Evolutionary conservation across 148 eudicot genomes (phyloP).

Genomic region (Rhododendron griersonianum): DNA sequence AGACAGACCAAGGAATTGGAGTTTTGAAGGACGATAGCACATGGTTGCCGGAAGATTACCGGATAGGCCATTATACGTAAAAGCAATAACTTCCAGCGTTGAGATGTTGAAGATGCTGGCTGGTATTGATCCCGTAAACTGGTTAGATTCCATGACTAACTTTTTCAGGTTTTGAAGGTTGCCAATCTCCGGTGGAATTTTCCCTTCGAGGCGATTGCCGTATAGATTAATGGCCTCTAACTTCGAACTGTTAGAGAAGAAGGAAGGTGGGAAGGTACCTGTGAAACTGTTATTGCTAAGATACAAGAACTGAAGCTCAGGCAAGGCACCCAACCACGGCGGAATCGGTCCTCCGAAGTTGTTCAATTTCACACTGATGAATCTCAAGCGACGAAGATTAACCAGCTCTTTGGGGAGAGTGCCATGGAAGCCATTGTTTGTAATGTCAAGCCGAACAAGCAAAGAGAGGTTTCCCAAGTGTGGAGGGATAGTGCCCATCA

Average conservation of each 20-base stretch:
- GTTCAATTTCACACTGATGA: neutral
- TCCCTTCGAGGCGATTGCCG: neutral
- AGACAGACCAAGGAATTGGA: neutral
- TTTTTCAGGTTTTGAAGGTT: neutral
- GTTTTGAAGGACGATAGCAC: neutral
- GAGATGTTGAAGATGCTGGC: neutral
- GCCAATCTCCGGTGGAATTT: neutral
- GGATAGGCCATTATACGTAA: neutral
- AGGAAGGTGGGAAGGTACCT: neutral
- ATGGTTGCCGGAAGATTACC: neutral
- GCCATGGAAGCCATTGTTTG: neutral
- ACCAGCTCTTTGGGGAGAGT: neutral
- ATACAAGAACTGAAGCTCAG: neutral
- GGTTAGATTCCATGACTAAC: neutral
- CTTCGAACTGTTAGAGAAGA: neutral
- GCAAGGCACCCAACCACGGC: neutral
- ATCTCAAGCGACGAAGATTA: neutral
- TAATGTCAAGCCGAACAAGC: neutral
- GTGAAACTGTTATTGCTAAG: neutral
- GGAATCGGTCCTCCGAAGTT: neutral
- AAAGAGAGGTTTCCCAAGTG: slow-evolving; percentile 1
- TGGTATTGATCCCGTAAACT: neutral
- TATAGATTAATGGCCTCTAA: neutral
- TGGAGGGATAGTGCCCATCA: neutral
- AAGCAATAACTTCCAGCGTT: neutral